phyloP scores from a whole-genome alignment of 1,284 basidiomycete genomes.

The Inonotus obliquus region DNA sequence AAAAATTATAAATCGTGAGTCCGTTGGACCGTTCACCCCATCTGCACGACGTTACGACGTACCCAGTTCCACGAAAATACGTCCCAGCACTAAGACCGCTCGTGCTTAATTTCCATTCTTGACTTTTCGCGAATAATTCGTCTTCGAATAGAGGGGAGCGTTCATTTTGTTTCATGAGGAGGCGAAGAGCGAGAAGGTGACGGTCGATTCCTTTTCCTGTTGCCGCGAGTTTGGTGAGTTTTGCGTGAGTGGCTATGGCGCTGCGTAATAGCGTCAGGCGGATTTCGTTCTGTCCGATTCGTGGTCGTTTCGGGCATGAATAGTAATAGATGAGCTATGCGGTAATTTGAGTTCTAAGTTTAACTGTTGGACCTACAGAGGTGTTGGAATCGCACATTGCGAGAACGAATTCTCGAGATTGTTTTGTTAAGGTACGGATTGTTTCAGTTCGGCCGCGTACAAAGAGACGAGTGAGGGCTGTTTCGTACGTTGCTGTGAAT shows the following conservation, averaged over 20 bases:
- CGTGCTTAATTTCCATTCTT: conserved; percentile 90
- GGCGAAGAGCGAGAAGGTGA: conserved; percentile 83
- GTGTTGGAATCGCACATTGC: conserved; percentile 59
- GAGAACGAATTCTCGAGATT: conserved; percentile 78
- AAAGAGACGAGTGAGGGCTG: conserved; percentile 89
- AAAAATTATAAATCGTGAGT: conserved; percentile 24
- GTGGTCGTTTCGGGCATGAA: too few species aligned
- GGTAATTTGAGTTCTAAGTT: too few species aligned
- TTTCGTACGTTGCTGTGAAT: conserved; percentile 93
- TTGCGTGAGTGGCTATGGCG: conserved; percentile 73
- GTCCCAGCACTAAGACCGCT: conserved; percentile 87
- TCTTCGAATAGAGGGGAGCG: conserved; percentile 67
- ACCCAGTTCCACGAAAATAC: conserved; percentile 89
- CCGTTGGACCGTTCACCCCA: too few species aligned
- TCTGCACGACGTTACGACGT: too few species aligned
- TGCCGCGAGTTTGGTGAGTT: conserved; percentile 75
- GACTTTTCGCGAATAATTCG: conserved; percentile 70
- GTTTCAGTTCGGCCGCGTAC: conserved; percentile 91
- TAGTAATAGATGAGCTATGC: too few species aligned
- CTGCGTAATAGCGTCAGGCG: conserved; percentile 55
- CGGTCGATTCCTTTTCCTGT: conserved; percentile 88
- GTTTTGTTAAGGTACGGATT: conserved; percentile 74
- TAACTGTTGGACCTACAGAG: conserved; percentile 36
- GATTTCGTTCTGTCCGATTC: conserved; percentile 38
- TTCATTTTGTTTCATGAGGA: conserved; percentile 52